These are phyloP conservation scores for Capsicum chinense DNA, from an alignment of 257 asterid species.

Conservation along the genomic window DNA sequence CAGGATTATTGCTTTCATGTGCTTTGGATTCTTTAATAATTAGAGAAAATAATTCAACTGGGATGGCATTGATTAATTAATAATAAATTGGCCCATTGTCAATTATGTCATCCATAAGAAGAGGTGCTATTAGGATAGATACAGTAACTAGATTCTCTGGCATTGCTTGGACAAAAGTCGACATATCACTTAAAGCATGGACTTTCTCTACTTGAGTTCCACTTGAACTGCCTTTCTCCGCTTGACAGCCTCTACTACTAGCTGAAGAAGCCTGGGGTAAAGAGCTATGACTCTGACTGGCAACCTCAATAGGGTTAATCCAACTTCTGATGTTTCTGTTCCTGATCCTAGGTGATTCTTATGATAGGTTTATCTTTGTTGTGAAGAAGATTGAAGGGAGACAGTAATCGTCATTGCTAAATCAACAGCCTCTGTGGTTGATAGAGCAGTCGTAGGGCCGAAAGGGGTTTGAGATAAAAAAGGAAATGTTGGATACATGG, in stretches of 20 bases:
- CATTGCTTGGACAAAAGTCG: conserved; percentile 36
- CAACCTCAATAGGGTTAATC: conserved; percentile 33
- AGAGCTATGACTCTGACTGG: conserved; percentile 35
- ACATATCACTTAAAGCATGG: conserved; percentile 30
- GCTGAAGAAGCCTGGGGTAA: conserved; percentile 43
- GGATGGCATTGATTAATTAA: conserved; percentile 63
- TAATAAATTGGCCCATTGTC: conserved; percentile 69
- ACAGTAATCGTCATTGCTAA: conserved; percentile 69
- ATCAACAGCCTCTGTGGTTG: conserved; percentile 59
- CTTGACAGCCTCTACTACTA: conserved; percentile 39
- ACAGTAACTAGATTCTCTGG: conserved; percentile 39
- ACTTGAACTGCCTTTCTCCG: conserved; percentile 42
- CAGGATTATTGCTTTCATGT: conserved; percentile 42
- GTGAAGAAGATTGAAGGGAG: conserved; percentile 59
- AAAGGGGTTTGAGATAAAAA: conserved; percentile 49
- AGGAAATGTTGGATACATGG: conserved; percentile 55
- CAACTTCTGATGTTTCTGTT: conserved; percentile 46
- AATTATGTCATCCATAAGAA: conserved; percentile 34
- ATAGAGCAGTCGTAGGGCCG: conserved; percentile 61
- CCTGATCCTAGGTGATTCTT: conserved; percentile 44
- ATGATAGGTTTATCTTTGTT: conserved; percentile 38
- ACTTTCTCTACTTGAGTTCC: conserved; percentile 37
- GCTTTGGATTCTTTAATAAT: conserved; percentile 26
- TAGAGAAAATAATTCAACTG: conserved; percentile 49
- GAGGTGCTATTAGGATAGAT: conserved; percentile 71